Conservation (phyloP, 495 filamentous ascomycete genomes). For the Penicillium subrubescens region DNA sequence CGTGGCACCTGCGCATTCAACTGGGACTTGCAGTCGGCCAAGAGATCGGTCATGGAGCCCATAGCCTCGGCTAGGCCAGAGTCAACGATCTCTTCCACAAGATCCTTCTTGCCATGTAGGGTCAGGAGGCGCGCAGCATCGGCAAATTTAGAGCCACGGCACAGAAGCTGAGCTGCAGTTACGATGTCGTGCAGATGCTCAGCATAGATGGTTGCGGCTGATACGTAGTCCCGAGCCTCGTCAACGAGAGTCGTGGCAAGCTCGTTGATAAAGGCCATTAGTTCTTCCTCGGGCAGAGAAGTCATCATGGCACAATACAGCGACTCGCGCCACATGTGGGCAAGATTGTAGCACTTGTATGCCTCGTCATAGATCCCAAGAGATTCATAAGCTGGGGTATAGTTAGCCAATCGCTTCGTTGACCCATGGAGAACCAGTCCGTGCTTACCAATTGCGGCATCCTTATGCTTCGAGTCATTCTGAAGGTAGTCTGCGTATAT, state of each 20-base stretch:
- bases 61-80: constrained; percentile 74
- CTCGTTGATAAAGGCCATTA: constrained; percentile 62
- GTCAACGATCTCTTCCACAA: constrained; percentile 67
- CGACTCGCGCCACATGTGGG: constrained; percentile 88
- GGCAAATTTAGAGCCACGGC: constrained; percentile 80
- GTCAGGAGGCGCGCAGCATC: constrained; percentile 76
- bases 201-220: constrained; percentile 76
- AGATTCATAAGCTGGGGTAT: constrained; percentile 74
- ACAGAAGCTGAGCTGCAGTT: constrained; percentile 68
- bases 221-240: constrained; percentile 78
- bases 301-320: constrained; percentile 74
- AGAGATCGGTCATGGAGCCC: constrained; percentile 77
- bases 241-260: constrained; percentile 76
- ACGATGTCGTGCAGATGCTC: constrained; percentile 76
- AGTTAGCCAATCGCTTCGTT: constrained; percentile 3
- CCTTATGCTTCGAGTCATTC: constrained; percentile 71
- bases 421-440: not conserved
- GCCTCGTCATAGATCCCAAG: constrained; percentile 72
- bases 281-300: constrained; percentile 55
- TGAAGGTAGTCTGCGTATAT: constrained; percentile 80
- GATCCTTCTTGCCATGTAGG: constrained; percentile 46
- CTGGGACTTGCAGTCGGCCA: constrained; percentile 88
- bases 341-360: constrained; percentile 74
- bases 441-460: constrained; percentile 70
- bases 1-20: constrained; percentile 81